Percentiles rank a stretch among this genome's conserved stretches.
phyloP scores from a whole-genome alignment of 306 rosid species.

The Cucurbita pepo region DNA sequence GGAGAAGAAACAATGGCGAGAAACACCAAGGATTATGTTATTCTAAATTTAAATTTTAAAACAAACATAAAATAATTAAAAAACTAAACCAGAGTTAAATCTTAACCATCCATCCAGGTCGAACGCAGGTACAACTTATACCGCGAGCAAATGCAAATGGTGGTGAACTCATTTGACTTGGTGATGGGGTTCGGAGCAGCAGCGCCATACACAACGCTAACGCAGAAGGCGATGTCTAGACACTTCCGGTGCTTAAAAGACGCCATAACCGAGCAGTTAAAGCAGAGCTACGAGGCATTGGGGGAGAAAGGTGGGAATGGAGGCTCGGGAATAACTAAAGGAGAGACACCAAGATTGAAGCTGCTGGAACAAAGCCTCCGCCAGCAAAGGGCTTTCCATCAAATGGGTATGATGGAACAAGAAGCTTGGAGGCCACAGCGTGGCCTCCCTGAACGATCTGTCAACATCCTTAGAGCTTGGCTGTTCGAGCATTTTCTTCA shows the following conservation, averaged over 20 bases:
- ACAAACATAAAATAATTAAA: not conserved
- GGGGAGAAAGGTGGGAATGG: constrained; percentile 88
- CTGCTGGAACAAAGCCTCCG: constrained; percentile 71
- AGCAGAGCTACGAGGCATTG: constrained; percentile 55
- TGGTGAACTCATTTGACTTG: constrained; percentile 75
- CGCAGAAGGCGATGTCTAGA: constrained; percentile 92
- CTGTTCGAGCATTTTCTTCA: constrained; percentile 98
- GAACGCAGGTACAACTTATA: constrained; percentile 85
- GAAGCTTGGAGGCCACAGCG: constrained; percentile 99
- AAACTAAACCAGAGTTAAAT: not conserved
- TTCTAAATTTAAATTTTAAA: not conserved
- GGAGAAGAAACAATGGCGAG: constrained; percentile 6
- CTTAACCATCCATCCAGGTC: constrained; percentile 32
- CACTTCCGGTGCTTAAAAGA: constrained; percentile 95
- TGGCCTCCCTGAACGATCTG: constrained; percentile 96
- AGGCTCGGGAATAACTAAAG: constrained; percentile 62
- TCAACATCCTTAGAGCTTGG: constrained; percentile 94
- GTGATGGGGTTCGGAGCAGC: constrained; percentile 95
- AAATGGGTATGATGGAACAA: constrained; percentile 97
- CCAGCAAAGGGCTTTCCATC: constrained; percentile 87
- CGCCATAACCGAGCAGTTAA: constrained; percentile 49
- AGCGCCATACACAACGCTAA: constrained; percentile 77
- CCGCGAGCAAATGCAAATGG: constrained; percentile 96
- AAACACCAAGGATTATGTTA: constrained; percentile 3
- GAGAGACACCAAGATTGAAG: constrained; percentile 95